These are phyloP conservation scores for Chimonanthus salicifolius DNA, from an alignment of 164 flowering plant genomes.

Conservation along the genomic window DNA sequence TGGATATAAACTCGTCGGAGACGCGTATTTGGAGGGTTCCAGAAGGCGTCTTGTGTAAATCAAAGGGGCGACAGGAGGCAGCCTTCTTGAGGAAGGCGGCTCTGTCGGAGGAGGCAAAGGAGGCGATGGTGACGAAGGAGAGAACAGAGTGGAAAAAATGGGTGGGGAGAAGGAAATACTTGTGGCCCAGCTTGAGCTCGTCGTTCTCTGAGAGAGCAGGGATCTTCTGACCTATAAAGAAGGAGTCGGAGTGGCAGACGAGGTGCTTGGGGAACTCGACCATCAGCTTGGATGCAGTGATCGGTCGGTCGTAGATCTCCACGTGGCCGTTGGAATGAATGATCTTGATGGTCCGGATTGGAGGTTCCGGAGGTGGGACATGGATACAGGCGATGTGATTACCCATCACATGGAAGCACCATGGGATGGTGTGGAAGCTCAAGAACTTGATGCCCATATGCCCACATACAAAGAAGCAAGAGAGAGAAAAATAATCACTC, in stretches of 20 bases:
- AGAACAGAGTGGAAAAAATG: slow-evolving; percentile 52
- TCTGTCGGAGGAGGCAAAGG: slow-evolving; percentile 21
- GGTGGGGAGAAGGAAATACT: slow-evolving; percentile 59
- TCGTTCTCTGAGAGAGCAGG: slow-evolving; percentile 45
- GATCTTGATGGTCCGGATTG: slow-evolving; percentile 30
- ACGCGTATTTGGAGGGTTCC: slow-evolving; percentile 51
- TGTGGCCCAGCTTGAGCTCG: slow-evolving; percentile 52
- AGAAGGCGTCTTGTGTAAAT: slow-evolving; percentile 37
- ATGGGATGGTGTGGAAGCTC: slow-evolving; percentile 21
- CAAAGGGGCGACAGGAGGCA: slow-evolving; percentile 36
- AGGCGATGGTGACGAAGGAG: slow-evolving; percentile 52
- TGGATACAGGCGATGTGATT: slow-evolving; percentile 20
- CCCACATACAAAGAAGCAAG: slow-evolving; percentile 2
- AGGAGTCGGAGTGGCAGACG: slow-evolving; percentile 54
- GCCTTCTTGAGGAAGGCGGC: slow-evolving; percentile 22
- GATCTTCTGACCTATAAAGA: slow-evolving; percentile 63
- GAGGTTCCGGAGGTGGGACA: slow-evolving; percentile 4
- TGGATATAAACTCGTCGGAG: slow-evolving; percentile 55
- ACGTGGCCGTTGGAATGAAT: slow-evolving; percentile 47
- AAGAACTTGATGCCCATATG: slow-evolving; percentile 19
- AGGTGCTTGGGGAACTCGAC: slow-evolving; percentile 49
- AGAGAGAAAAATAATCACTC: background rate
- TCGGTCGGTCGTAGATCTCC: slow-evolving; percentile 41
- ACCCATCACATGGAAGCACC: slow-evolving; percentile 24
- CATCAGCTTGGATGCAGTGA: slow-evolving; percentile 49